Base-by-base conservation (phyloP, 306 rosid species). In the Quercus engelmannii region DNA sequence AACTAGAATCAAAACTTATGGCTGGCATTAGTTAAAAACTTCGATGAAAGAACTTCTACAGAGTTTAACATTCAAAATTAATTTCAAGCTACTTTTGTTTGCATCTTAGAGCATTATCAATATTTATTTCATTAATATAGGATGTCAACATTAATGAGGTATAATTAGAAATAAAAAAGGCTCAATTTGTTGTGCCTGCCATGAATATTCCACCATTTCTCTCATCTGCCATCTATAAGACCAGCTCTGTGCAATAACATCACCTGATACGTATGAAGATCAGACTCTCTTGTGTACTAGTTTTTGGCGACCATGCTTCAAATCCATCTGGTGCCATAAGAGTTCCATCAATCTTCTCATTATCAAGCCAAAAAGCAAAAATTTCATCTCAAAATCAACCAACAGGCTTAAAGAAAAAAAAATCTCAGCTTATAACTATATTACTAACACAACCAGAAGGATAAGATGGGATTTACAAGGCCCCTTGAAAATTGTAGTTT, bases 131-230 rank as follows among this genome's bases (percentile, higher is more conserved):
- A 8, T 38, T 38, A 38, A 38, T 38, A 38, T 7, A 38, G 46
- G 11, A 38, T 38, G 11, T 38, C 46, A 38, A 38, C 0, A 38
- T 38, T 38, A 38, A 38, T 8, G 46, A 38, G 11, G 46, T 38
- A 38, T 38, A 8, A 38, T 38, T 38, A 38, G 46, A 8, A 38
- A 38, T 7, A 38, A 7, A 38, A 78, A 65, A 17, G 1, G 65
- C 46, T 35, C 9, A 1, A 1, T 35, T 35, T 35, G 38, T 1
- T 2, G 0, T 35, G 43, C 65, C 84, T 87, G 74, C 91, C 83
- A 14, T 88, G 90, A 64, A 91, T 91, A 58, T 87, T 72, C 95
- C 89, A 89, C 92, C 95, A 89, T 77, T 89, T 82, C 81, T 87
- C 79, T 73, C 93, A 92, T 77, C 81, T 89, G 19, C 92, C 95